Conservation (phyloP, 345 rosid species). For the Eucalyptus shirleyi region DNA sequence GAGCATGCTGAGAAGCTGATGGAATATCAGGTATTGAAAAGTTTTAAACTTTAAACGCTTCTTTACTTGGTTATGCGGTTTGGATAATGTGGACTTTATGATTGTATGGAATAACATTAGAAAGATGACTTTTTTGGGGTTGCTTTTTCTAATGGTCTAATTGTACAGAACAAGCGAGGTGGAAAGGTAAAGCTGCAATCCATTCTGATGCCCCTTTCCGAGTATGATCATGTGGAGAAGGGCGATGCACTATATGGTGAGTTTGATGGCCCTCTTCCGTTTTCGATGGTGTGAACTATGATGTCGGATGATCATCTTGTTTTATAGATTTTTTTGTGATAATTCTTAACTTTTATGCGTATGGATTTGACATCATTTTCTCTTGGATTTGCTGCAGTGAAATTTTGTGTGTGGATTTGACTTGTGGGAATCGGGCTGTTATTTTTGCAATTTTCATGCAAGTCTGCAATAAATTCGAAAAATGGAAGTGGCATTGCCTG, state of each 20-base stretch:
- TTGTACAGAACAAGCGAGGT: slow-evolving; percentile 71
- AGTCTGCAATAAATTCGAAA: background rate
- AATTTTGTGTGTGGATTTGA: background rate
- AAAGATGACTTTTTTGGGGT: background rate
- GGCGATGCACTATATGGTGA: slow-evolving; percentile 91
- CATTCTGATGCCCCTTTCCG: slow-evolving; percentile 56
- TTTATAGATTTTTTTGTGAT: background rate
- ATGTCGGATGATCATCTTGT: background rate
- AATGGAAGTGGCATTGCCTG: background rate
- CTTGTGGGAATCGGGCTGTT: background rate
- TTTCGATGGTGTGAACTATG: background rate
- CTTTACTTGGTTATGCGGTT: background rate
- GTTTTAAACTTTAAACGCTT: background rate
- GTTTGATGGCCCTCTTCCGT: background rate
- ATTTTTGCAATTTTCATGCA: background rate
- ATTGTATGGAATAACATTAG: background rate
- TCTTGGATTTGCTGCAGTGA: background rate
- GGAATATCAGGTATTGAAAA: slow-evolving; percentile 43
- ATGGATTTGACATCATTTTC: background rate
- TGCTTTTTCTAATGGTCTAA: background rate
- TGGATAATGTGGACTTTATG: background rate
- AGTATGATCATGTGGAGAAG: slow-evolving; percentile 80
- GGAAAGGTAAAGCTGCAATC: slow-evolving; percentile 76
- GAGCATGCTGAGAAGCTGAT: slow-evolving; percentile 76
- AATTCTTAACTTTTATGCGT: background rate